Base-by-base conservation (phyloP, 2,329 filamentous ascomycete species). In the Nemania sp. region DNA sequence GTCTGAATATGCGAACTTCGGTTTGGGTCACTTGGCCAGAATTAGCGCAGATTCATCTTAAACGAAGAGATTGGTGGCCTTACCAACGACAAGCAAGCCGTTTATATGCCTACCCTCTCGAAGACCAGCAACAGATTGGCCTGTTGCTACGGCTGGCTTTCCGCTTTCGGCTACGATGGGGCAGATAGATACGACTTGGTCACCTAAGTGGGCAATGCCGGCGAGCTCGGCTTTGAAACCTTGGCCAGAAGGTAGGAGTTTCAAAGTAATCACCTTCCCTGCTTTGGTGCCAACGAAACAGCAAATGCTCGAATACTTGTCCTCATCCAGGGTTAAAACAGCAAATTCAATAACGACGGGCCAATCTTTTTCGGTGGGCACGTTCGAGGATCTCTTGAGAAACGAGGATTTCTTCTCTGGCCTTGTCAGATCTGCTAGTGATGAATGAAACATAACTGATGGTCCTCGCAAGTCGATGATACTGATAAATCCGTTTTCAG, bases 231-330 rank as follows among this genome's bases (percentile, higher is more conserved):
- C 90, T 9, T 82, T 79, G 70, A 96, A 97, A 9, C 85, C 80
- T 4, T 86, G 82, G 48, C 81, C 82, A 12, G 86, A 80, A 0
- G 94, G 94, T 2, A 97, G 75, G 19, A 99, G 78, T 74, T 96
- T 97, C 75, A 97, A 93, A 0, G 93, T 97, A 6, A 86, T 84
- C 15, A 97, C 76, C 64, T 90, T 90, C 34, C 94, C 94, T 24
- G 84, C 72, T 61, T 87, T 92, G 0, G 94, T 97, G 17, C 94
- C 94, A 2, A 95, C 89, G 62, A 97, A 95, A 61, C 94, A 89
- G 54, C 88, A 84, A 52, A 99, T 96, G 66, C 91, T 97, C 1
- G 94, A 97, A 69, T 96, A 99, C 60, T 90, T 86, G 67, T 97
- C 93, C n/a, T 88, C 89, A 37, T 97, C 94, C 3, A 97, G 75